These are phyloP conservation scores for Berkeleyomyces basicola DNA, from an alignment of 2,329 filamentous ascomycete species.

Conservation along the genomic window DNA sequence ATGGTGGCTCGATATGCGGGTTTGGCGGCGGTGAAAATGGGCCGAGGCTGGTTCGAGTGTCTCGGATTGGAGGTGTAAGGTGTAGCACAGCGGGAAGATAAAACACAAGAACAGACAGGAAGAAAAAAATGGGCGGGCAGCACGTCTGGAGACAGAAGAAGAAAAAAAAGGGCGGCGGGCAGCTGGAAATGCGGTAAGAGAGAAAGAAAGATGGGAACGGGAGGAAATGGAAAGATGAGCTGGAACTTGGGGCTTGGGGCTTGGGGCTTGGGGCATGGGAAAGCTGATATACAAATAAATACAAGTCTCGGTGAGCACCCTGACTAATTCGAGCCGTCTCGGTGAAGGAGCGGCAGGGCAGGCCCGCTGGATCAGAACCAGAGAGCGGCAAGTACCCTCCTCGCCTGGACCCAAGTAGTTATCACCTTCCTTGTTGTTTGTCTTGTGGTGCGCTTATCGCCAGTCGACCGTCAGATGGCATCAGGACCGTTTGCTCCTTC, in stretches of 20 bases:
- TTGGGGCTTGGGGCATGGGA: neutral
- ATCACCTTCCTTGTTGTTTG: neutral
- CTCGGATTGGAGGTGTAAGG: neutral
- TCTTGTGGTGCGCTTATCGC: too few relatives aligned
- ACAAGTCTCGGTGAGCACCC: neutral
- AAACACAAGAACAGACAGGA: neutral
- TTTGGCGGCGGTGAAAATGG: neutral
- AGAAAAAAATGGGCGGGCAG: neutral
- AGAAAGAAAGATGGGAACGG: neutral
- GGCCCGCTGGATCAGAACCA: neutral
- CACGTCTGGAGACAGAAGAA: neutral
- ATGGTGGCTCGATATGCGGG: neutral
- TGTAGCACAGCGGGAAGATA: neutral
- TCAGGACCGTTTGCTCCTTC: neutral
- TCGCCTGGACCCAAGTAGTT: neutral
- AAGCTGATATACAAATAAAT: neutral
- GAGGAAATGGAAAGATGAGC: neutral
- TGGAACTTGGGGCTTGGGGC: too few relatives aligned
- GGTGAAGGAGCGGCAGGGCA: neutral
- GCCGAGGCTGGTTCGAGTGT: conserved; percentile 7
- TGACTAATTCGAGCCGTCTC: neutral
- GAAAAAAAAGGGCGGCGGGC: neutral
- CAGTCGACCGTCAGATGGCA: neutral
- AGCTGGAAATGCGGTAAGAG: neutral
- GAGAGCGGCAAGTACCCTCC: neutral